Conservation (phyloP, 75 land plant species). For the Selaginella moellendorffii region DNA sequence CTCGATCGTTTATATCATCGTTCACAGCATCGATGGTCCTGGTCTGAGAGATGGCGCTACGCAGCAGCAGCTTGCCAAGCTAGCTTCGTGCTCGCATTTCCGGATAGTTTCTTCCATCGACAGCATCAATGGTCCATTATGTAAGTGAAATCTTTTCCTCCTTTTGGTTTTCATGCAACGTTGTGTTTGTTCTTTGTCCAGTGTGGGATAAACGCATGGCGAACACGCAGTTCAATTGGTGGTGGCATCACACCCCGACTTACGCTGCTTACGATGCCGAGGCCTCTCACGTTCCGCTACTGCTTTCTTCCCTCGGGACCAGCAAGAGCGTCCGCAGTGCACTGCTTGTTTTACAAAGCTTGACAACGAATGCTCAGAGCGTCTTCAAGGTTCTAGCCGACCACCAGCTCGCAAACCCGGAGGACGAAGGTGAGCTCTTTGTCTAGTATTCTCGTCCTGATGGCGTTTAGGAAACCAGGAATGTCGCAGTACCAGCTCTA, state of each 20-base stretch:
- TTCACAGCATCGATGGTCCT: slow-evolving; percentile 96
- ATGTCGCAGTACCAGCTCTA: slow-evolving; percentile 59
- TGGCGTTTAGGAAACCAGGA: slow-evolving; percentile 33
- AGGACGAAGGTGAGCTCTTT: slow-evolving; percentile 59
- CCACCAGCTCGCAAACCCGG: slow-evolving; percentile 66
- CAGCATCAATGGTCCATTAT: slow-evolving; percentile 81
- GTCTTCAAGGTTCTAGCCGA: slow-evolving; percentile 79
- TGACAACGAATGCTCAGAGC: slow-evolving; percentile 96
- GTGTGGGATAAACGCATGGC: slow-evolving; percentile 99
- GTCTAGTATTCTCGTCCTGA: neutral
- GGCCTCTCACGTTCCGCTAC: slow-evolving; percentile 56
- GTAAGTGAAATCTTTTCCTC: slow-evolving; percentile 32
- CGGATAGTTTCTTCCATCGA: slow-evolving; percentile 84
- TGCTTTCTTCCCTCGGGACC: slow-evolving; percentile 45
- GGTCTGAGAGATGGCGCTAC: slow-evolving; percentile 67
- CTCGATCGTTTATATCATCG: slow-evolving; percentile 42
- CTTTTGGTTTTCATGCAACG: neutral
- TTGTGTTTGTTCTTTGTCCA: slow-evolving; percentile 10
- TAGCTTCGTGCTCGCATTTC: slow-evolving; percentile 58
- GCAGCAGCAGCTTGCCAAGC: slow-evolving; percentile 57
- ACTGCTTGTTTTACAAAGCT: slow-evolving; percentile 76
- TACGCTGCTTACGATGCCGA: slow-evolving; percentile 84
- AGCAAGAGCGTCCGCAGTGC: slow-evolving; percentile 70
- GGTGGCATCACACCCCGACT: slow-evolving; percentile 95
- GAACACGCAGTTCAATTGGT: slow-evolving; percentile 89